phyloP scores from a whole-genome alignment of 768 basidiomycete genomes.

The Cystobasidiopsis lactophilus region DNA sequence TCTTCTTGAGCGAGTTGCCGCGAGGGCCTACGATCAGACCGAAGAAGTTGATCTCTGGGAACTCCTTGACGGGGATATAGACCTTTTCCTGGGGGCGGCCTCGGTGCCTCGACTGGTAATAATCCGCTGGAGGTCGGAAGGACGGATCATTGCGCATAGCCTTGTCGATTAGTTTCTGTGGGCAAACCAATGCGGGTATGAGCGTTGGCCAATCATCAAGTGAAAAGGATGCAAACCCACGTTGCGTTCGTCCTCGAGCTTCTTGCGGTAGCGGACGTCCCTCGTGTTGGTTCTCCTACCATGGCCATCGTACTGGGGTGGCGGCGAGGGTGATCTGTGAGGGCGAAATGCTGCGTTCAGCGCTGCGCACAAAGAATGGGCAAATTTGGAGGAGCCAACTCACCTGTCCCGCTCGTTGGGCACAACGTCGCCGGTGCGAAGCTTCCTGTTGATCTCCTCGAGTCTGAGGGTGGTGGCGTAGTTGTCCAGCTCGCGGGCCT shows the following conservation, averaged over 20 bases:
- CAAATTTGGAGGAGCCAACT: too few relatives aligned
- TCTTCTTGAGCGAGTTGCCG: constrained; percentile 97
- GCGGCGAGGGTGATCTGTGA: constrained; percentile 70
- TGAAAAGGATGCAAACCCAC: neutral
- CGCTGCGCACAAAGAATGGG: too few relatives aligned
- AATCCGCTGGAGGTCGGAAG: constrained; percentile 91
- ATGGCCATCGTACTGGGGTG: constrained; percentile 89
- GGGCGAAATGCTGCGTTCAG: too few relatives aligned
- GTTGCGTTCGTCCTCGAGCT: constrained; percentile 34
- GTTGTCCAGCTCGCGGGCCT: constrained; percentile 85
- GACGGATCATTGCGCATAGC: constrained; percentile 96
- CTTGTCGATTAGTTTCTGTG: constrained; percentile 75
- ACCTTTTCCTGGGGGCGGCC: constrained; percentile 92
- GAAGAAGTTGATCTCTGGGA: constrained; percentile 99
- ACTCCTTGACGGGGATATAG: constrained; percentile 98
- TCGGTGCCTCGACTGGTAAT: constrained; percentile 57
- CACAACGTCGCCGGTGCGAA: constrained; percentile 78
- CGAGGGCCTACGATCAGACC: constrained; percentile 93
- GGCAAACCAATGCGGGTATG: constrained; percentile 29
- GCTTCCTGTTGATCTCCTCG: constrained; percentile 91
- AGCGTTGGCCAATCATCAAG: neutral
- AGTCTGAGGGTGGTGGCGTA: constrained; percentile 57
- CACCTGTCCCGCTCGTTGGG: constrained; percentile 75
- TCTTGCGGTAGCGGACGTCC: constrained; percentile 86
- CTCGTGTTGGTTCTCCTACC: constrained; percentile 96